Base-by-base conservation (phyloP, 805 yeast genomes). In the Starmerella gropengiesseri region DNA sequence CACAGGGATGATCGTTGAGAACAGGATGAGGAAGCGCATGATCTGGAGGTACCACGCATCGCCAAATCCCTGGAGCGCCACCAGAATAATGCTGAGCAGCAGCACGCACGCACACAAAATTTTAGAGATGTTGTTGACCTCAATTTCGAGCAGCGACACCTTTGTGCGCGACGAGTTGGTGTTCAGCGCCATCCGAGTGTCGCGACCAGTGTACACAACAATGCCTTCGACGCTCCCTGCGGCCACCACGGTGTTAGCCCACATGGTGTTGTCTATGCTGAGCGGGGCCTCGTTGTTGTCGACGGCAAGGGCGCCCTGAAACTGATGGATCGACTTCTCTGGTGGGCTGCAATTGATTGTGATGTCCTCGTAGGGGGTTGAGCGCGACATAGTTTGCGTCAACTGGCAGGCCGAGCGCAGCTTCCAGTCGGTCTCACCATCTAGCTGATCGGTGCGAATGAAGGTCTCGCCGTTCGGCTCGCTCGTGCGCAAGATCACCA, bases 371-470 rank as follows among this genome's bases (percentile, higher is more conserved):
- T 55, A 48, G 9, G 51, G 75, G 6, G 39, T 45, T 27, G 31
- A 55, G 44, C 9, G 53, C 74, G 27, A 37, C 67, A 65, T n/a
- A 52, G 27, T 60, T 60, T 89, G 97, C 1, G 95, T 83, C 22
- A 77, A 55, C 11, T 77, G 70, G 37, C 78, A 71, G 0, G 95
- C 91, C 29, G 83, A 64, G 54, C 98, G 69, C 43, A 91, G 67
- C 60, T 91, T 91, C 99, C 99, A 91, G 64, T 91, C 99, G 5
- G 99, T 91, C 61, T 91, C 99, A 58, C 99, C 99, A 61, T 91
- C 99, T 39, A 91, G 68, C 63, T 91, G 99, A 65, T 91, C 99
- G 0, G 99, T 91, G 55, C 94, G 82, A 50, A 91, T 83, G 55
- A 93, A 91, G 2, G 87, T 73, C 57, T 91, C 99, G 7, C 95